phyloP scores from a whole-genome alignment of 768 basidiomycete species.

The Naganishia onofrii region DNA sequence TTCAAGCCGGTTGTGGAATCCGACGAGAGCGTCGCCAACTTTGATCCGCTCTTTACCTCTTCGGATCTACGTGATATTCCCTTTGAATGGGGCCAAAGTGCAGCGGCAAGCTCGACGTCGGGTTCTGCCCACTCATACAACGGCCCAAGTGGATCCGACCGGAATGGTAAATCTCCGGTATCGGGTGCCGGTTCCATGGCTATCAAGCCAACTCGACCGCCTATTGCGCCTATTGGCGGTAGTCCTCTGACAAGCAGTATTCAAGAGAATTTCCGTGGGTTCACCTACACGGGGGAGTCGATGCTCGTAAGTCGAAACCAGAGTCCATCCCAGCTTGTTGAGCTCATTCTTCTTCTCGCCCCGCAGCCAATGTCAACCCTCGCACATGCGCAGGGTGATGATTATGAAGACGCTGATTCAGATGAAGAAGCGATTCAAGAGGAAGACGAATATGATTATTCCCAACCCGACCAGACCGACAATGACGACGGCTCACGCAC shows the following conservation, averaged over 20 bases:
- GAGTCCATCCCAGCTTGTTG: neutral
- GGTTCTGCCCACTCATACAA: conserved; percentile 44
- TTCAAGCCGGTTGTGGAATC: conserved; percentile 98
- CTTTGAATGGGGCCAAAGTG: conserved; percentile 53
- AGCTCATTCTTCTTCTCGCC: neutral
- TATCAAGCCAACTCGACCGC: conserved; percentile 44
- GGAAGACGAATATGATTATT: conserved; percentile 51
- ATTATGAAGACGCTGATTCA: conserved; percentile 42
- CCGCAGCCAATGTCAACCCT: conserved; percentile 41
- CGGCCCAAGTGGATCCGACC: conserved; percentile 34
- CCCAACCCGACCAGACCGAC: conserved; percentile 34
- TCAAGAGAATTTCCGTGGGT: conserved; percentile 94
- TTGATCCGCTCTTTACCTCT: conserved; percentile 94
- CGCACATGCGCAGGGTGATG: conserved; percentile 38
- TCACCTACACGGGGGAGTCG: conserved; percentile 60
- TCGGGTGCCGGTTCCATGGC: conserved; percentile 34
- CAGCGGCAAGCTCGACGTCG: conserved; percentile 43
- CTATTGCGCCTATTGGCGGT: conserved; percentile 50
- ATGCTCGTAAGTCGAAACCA: conserved; percentile 44
- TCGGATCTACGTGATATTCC: conserved; percentile 77
- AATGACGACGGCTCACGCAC: conserved; percentile 46
- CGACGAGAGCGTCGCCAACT: conserved; percentile 96
- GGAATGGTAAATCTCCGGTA: conserved; percentile 20
- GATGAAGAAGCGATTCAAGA: conserved; percentile 65
- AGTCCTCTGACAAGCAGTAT: conserved; percentile 83